Evolutionary conservation across 768 basidiomycete species (phyloP).

Genomic region (Baorangia bicolor): DNA sequence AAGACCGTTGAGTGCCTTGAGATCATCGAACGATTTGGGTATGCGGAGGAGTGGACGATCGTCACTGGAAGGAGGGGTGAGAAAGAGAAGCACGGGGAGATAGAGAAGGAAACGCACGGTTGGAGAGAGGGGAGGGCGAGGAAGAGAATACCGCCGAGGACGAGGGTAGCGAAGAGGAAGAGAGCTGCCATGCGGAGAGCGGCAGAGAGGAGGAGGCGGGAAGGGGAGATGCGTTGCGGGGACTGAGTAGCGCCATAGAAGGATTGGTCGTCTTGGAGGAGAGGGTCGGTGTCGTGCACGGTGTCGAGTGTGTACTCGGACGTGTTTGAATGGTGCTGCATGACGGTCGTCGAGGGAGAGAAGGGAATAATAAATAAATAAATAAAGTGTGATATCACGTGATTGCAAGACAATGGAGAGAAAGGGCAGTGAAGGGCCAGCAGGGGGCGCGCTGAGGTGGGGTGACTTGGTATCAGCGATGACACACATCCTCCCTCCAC

Average conservation of each 20-base stretch:
- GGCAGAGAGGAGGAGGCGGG: slow-evolving; percentile 71
- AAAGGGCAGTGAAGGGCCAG: neutral
- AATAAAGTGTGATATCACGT: slow-evolving; percentile 18
- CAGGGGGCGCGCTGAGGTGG: slow-evolving; percentile 7
- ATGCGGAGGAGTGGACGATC: slow-evolving; percentile 78
- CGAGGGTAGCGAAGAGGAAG: slow-evolving; percentile 63
- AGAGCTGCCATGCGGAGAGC: slow-evolving; percentile 81
- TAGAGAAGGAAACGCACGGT: slow-evolving; percentile 51
- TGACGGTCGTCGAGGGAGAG: neutral
- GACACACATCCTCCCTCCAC: slow-evolving; percentile 49
- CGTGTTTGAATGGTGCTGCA: slow-evolving; percentile 33
- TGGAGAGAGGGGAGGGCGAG: slow-evolving; percentile 77
- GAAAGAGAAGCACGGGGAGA: neutral
- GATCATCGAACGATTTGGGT: slow-evolving; percentile 84
- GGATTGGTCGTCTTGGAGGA: slow-evolving; percentile 33
- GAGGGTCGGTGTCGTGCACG: slow-evolving; percentile 39
- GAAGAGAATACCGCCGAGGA: slow-evolving; percentile 80
- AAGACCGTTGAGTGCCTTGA: slow-evolving; percentile 81
- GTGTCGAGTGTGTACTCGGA: slow-evolving; percentile 68
- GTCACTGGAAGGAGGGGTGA: slow-evolving; percentile 45
- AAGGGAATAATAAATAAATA: neutral
- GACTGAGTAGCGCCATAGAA: slow-evolving; percentile 53
- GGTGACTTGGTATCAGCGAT: too few relatives aligned
- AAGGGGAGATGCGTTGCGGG: slow-evolving; percentile 38
- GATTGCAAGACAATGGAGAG: slow-evolving; percentile 25